phyloP scores from a whole-genome alignment of 139 green algal species.

The Nannochloris sp. region DNA sequence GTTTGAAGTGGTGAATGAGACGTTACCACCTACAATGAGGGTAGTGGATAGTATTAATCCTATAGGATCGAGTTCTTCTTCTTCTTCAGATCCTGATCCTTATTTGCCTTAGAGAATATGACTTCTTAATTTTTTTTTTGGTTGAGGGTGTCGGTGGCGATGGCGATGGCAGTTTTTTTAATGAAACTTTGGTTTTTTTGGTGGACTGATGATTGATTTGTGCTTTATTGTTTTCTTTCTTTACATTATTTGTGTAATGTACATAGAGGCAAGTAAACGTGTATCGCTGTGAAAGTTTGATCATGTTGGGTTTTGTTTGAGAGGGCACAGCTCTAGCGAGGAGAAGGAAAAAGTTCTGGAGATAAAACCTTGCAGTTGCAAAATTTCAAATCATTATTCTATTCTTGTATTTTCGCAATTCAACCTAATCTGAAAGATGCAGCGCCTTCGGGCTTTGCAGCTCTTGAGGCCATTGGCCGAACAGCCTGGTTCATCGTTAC shows the following conservation, averaged over 20 bases:
- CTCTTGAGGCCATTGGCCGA: neutral
- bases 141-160: no score
- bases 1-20: constrained; percentile 25
- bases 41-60: constrained; percentile 18
- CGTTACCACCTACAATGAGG: constrained; percentile 29
- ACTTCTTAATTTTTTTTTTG: neutral
- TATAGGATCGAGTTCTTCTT: neutral
- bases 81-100: constrained; percentile 5
- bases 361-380: neutral
- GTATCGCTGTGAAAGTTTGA: neutral
- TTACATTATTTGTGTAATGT: no score
- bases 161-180: no score
- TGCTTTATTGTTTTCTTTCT: no score
- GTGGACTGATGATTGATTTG: no score
- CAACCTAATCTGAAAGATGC: constrained; percentile 3
- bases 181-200: no score
- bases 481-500: neutral
- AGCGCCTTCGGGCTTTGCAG: constrained; percentile 3
- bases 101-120: constrained; percentile 14
- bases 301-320: no score
- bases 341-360: no score
- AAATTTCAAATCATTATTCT: neutral
- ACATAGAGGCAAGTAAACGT: no score
- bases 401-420: no score
- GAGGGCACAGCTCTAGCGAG: no score